Base-by-base conservation (phyloP, 306 rosid species). In the Lathyrus oleraceus region DNA sequence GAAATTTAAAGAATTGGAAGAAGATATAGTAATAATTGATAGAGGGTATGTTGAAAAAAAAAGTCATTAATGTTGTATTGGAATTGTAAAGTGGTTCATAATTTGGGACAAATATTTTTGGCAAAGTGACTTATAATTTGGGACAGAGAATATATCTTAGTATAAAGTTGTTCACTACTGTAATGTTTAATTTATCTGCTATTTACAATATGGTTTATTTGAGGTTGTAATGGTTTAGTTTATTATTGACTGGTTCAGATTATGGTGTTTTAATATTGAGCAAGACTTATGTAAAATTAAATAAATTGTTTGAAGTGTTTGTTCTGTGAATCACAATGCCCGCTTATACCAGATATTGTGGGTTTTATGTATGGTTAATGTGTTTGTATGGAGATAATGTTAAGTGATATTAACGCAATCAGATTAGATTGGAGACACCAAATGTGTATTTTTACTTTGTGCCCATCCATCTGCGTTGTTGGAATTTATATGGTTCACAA, bases 201-300 rank as follows among this genome's bases (percentile, higher is more conserved):
- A 52, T 62, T 61, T 23, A 65, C 44, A 44, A 11, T 4, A 3
- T 49, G 21, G 32, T 53, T 69, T 57, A 56, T 51, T 21, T 3
- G 21, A 25, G 27, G 15, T 58, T 65, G 28, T 56, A 66, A 16
- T 35, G 52, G 9, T 65, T 19, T 63, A 2, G 12, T 6, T 8
- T 21, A 40, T 52, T 51, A 61, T 76, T 39, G 17, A 32, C 12
- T 58, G 12, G 42, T 28, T 61, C 36, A 52, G 27, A 40, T 19
- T 69, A 28, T 61, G 52, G 28, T 56, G 32, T 69, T 69, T 69
- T 19, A 28, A 40, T 57, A 62, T 52, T 23, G 25, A 21, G 35
- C 1, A 48, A 17, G 23, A 39, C n/a, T 27, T 76, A 6, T 42
- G 32, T 44, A 52, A 27, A 61, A 51, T 12, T 38, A 25, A 67